Evolutionary conservation across 139 green algal genomes (phyloP).

Genomic region (Auxenochlorella pyrenoidosa): DNA sequence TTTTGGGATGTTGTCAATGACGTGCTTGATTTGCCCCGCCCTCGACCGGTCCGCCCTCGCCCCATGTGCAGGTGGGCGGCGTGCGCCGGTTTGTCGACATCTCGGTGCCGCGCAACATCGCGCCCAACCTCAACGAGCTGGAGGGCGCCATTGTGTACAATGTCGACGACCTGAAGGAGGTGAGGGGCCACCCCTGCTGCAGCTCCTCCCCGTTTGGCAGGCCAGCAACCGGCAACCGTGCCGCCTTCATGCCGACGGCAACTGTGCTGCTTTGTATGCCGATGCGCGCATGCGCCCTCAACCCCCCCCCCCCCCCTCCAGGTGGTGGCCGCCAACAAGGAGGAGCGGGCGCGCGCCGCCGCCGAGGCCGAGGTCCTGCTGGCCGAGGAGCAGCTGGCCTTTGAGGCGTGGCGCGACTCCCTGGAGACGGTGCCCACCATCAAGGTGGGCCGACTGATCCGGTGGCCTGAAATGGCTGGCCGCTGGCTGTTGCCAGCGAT

Average conservation of each 20-base stretch:
- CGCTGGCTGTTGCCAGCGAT: no score
- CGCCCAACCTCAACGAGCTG: slow-evolving; percentile 78
- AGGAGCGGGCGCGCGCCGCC: slow-evolving; percentile 78
- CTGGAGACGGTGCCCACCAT: slow-evolving; percentile 99
- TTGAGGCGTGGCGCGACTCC: slow-evolving; percentile 97
- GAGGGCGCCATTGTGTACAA: slow-evolving; percentile 93
- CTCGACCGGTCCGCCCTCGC: no score
- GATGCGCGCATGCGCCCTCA: no score
- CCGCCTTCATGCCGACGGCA: no score
- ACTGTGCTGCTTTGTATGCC: no score
- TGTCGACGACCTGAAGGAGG: slow-evolving; percentile 99
- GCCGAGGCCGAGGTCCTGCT: slow-evolving; percentile 76
- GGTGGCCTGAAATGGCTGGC: no score
- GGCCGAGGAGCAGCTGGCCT: slow-evolving; percentile 78
- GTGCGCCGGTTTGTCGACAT: slow-evolving; percentile 98
- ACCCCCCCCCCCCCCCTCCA: not conserved
- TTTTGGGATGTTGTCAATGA: no score
- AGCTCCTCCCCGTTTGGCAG: not conserved
- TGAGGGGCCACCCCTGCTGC: not conserved
- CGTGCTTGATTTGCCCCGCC: no score
- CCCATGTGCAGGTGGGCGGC: slow-evolving; percentile 75
- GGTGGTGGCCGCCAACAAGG: slow-evolving; percentile 96
- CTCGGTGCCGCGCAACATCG: slow-evolving; percentile 97
- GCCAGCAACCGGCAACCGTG: not conserved
- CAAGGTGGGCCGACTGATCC: slow-evolving; percentile 66